Evolutionary conservation across 2,329 filamentous ascomycete species (phyloP).

Genomic region (Colletotrichum tabaci): DNA sequence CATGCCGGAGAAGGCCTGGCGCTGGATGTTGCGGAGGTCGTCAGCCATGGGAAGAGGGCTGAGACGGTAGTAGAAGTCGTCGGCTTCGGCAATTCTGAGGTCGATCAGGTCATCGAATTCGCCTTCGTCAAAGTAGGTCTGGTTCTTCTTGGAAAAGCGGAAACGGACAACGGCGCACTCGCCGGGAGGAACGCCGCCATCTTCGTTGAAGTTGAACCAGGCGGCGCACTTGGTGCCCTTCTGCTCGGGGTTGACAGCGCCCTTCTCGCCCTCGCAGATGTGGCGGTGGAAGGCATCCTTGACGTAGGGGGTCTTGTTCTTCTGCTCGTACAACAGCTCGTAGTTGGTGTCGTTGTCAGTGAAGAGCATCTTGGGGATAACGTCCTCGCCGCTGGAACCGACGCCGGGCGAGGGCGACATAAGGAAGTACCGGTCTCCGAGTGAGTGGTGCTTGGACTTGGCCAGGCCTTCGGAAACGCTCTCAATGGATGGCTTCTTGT

Average conservation of each 20-base stretch:
- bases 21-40: constrained; percentile 93
- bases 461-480: constrained; percentile 76
- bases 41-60: constrained; percentile 95
- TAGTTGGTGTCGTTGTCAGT: constrained; percentile 97
- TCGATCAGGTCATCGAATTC: constrained; percentile 93
- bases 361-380: constrained; percentile 88
- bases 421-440: constrained; percentile 87
- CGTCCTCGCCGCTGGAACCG: constrained; percentile 83
- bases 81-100: constrained; percentile 87
- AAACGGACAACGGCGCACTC: constrained; percentile 97
- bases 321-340: constrained; percentile 79
- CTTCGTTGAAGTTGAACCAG: constrained; percentile 94
- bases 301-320: constrained; percentile 88
- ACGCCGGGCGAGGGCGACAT: constrained; percentile 92
- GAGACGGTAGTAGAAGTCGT: constrained; percentile 95
- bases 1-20: constrained; percentile 96
- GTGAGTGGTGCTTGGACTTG: constrained; percentile 82
- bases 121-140: constrained; percentile 91
- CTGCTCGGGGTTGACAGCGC: constrained; percentile 83
- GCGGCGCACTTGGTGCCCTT: constrained; percentile 91
- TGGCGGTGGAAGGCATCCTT: constrained; percentile 95
- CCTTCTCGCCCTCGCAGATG: constrained; percentile 86
- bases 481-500: constrained; percentile 85
- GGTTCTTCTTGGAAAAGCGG: constrained; percentile 82
- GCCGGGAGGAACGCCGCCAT: constrained; percentile 87